Evolutionary conservation across 2,329 filamentous ascomycete species (phyloP).

Genomic region (Cladophialophora immunda): DNA sequence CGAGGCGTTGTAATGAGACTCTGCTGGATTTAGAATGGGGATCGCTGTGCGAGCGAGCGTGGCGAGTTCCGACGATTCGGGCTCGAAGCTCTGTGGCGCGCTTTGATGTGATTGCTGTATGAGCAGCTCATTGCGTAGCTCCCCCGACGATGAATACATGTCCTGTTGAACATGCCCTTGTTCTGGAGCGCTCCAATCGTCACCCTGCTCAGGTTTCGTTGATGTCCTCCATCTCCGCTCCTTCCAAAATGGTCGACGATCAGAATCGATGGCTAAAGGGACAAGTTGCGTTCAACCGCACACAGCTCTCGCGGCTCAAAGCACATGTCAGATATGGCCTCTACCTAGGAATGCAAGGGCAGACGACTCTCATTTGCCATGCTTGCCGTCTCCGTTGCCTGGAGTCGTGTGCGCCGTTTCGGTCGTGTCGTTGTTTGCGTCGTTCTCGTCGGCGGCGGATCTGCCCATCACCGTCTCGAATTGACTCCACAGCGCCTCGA

Average conservation of each 20-base stretch:
- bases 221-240: background rate
- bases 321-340: background rate
- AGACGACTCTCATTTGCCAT: background rate
- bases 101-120: conserved; percentile 17
- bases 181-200: background rate
- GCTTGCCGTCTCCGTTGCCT: background rate
- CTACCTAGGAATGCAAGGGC: background rate
- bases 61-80: background rate
- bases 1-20: conserved; percentile 22
- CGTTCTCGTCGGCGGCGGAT: conserved; percentile 50
- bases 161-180: background rate
- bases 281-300: background rate
- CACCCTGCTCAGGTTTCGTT: background rate
- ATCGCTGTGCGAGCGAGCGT: conserved; percentile 27
- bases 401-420: background rate
- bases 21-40: conserved; percentile 8
- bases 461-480: conserved; percentile 96
- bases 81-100: background rate
- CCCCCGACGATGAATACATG: conserved; percentile 9
- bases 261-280: background rate
- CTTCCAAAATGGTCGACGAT: background rate
- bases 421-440: conserved; percentile 4
- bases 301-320: background rate
- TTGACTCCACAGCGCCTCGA: conserved; percentile 95
- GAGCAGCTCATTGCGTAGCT: conserved; percentile 4